Evolutionary conservation across 768 basidiomycete species (phyloP), one percentile per base, ranked within the genome.

Genomic region (Pisolithus orientalis): DNA sequence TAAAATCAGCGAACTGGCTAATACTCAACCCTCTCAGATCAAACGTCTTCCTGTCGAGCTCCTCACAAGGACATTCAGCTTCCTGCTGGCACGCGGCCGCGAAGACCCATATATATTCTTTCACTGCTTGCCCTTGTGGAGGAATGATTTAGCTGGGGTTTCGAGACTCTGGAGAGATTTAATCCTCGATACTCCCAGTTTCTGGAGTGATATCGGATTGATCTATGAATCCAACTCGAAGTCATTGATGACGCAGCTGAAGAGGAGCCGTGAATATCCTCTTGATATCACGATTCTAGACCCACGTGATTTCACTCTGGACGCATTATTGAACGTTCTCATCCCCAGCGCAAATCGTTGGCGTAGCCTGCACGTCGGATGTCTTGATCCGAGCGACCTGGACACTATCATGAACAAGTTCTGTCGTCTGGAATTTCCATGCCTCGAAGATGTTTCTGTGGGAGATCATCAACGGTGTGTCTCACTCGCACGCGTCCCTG

Each of bases 321-420:
- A 5, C 4, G 14, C 5, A 17, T 39, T 13, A 5, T 17, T 39
- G 38, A 10, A 39, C 38, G 3, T 39, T 5, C 4, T 17, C 11
- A 39, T 39, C 14, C n/a, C 38, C 10, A 5, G 11, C n/a, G 11
- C 38, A 39, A 13, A 39, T 5, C 38, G 38, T 17, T 39, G 38
- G 38, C 38, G 75, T 25, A 63, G 84, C 4, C 76, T 80, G 60
- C 79, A 83, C 57, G 71, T 80, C 28, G 28, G 28, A 29, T 29
- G 28, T 29, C 28, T 29, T 29, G 28, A 5, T 7, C 7, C 28
- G 21, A 21, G 21, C 21, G 21, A 21, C 21, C 21, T 21, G 21
- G 21, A 21, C 21, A 21, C 7, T 7, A 29, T 29, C 28, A 29
- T 29, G 5, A 5, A 7, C 28, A 29, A 7, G 3, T 29, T 29